Evolutionary conservation across 805 yeast species (phyloP), one percentile per base, ranked within the genome.

Genomic region (Brettanomyces custersianus): DNA sequence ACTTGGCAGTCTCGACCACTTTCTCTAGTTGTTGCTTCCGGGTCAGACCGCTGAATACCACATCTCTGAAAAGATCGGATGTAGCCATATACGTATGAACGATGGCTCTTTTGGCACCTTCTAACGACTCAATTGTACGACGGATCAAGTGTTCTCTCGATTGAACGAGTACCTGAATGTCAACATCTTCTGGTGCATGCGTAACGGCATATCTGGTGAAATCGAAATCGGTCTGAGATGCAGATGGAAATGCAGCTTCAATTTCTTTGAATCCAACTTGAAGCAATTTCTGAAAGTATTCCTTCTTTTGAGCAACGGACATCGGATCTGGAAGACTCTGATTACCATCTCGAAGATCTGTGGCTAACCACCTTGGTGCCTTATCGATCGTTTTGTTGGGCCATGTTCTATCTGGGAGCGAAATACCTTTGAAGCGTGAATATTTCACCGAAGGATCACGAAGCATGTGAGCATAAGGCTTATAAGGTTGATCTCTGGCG

Each of bases 281-380:
- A 7, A 80, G 48, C 46, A 80, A 64, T 57, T 80, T 80, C 48
- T 77, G 77, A 66, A 80, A 80, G 54, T 80, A 80, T 49, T 74
- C 78, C 51, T 79, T 78, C 60, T 80, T 80, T 57, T 80, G 83
- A 35, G 68, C 76, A 12, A 80, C 72, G 8, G 80, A 68, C 90
- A 80, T 80, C 20, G 90, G 90, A 60, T 80, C 90, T 20, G 90
- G 90, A 39, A 80, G 65, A 15, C 87, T 74, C 55, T 80, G 90
- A 60, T 80, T 80, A 43, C 90, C 90, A 52, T 80, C 90, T 64
- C 90, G 71, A 44, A 80, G 65, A 57, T 80, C 90, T 1, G 90
- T 80, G 7, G 85, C 74, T 37, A 80, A 65, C 90, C 90, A 80
- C 53, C 87, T 67, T 42, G 90, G 90, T 4, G 87, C 80, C 54